These are phyloP conservation scores for Prunella vulgaris DNA, from an alignment of 257 asterid genomes.

Conservation along the genomic window DNA sequence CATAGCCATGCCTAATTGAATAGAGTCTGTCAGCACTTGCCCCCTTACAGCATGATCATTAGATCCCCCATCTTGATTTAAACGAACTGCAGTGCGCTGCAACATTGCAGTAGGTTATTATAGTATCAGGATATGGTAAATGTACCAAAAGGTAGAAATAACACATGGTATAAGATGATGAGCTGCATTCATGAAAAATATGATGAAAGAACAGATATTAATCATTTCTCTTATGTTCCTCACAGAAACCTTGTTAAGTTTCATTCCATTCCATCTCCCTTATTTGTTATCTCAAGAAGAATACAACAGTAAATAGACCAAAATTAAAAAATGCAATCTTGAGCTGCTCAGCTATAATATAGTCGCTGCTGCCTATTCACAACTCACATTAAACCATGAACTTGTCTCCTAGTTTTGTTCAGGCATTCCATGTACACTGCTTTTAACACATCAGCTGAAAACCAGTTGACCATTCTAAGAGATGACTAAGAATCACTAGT, in stretches of 20 bases:
- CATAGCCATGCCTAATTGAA: conserved; percentile 73
- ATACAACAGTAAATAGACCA: background rate
- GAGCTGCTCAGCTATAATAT: background rate
- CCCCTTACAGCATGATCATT: conserved; percentile 63
- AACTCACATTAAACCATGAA: background rate
- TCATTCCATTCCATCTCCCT: background rate
- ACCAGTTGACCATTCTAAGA: background rate
- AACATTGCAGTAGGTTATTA: conserved; percentile 44
- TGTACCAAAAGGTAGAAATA: conserved; percentile 7
- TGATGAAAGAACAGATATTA: background rate
- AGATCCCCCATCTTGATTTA: conserved; percentile 66
- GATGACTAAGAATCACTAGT: background rate
- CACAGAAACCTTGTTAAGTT: background rate
- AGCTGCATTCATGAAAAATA: conserved; percentile 5
- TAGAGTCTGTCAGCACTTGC: conserved; percentile 64
- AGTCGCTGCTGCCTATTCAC: background rate
- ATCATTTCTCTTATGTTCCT: background rate
- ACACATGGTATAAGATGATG: background rate
- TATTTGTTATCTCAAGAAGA: background rate
- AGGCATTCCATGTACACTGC: background rate
- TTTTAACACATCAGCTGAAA: background rate
- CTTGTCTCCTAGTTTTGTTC: background rate
- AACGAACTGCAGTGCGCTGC: conserved; percentile 72
- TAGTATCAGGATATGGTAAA: conserved; percentile 27
- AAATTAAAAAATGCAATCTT: background rate